Percentiles rank a stretch among this genome's conserved stretches.
Evolutionary conservation across 768 basidiomycete species (phyloP).

Genomic region (Cystobasidium ongulense): DNA sequence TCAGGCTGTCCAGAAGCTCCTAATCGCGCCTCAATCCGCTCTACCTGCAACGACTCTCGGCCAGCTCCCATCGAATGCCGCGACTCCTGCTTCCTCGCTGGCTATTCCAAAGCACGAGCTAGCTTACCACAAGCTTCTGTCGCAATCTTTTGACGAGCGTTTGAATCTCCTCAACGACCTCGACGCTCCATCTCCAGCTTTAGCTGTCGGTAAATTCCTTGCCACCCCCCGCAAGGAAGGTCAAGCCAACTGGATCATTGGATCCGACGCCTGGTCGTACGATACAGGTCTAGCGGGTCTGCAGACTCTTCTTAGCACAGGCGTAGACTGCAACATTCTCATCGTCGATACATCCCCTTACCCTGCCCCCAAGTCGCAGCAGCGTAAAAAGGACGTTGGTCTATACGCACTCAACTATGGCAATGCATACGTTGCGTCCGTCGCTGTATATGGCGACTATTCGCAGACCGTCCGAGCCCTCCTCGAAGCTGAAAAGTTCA

Average conservation of each 20-base stretch:
- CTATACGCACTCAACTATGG: conserved; percentile 98
- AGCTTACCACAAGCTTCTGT: conserved; percentile 80
- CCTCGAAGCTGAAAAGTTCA: conserved; percentile 78
- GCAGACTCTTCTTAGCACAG: conserved; percentile 86
- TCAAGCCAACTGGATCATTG: conserved; percentile 80
- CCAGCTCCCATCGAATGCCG: conserved; percentile 50
- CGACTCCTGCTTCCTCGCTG: conserved; percentile 42
- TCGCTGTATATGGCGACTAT: conserved; percentile 93
- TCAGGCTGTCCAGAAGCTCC: conserved; percentile 46
- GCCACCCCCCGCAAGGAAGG: conserved; percentile 57
- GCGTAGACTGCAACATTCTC: conserved; percentile 86
- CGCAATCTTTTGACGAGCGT: conserved; percentile 66
- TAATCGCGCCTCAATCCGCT: conserved; percentile 36
- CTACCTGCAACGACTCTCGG: conserved; percentile 44
- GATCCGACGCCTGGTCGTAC: conserved; percentile 96
- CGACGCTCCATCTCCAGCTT: conserved; percentile 74
- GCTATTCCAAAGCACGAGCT: conserved; percentile 82
- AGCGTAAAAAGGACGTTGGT: conserved; percentile 88
- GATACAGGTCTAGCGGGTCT: conserved; percentile 91
- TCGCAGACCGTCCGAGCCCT: conserved; percentile 84
- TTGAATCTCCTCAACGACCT: conserved; percentile 77
- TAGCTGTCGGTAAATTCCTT: conserved; percentile 81
- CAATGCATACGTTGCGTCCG: conserved; percentile 87
- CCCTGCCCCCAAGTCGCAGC: conserved; percentile 61
- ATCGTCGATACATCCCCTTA: conserved; percentile 89